phyloP scores from a whole-genome alignment of 208 protist species.

The Acanthamoeba healyi region DNA sequence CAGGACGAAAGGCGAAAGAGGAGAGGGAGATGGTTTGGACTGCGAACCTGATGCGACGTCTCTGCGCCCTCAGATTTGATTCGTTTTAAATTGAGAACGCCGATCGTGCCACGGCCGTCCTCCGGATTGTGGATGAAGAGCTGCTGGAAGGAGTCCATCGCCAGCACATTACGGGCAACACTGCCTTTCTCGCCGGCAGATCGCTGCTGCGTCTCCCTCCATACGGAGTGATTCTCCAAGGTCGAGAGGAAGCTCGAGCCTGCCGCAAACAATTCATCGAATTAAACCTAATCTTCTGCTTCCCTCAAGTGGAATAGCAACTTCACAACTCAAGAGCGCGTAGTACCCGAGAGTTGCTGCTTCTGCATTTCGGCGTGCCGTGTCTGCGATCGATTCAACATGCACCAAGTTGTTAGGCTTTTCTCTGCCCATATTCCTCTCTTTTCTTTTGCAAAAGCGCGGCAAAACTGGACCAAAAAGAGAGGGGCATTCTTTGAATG shows the following conservation, averaged over 20 bases:
- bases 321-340: too few species aligned
- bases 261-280: neutral
- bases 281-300: neutral
- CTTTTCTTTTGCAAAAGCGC: neutral
- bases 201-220: neutral
- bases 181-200: neutral
- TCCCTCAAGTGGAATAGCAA: neutral
- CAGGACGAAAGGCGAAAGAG: neutral
- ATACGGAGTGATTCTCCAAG: slow-evolving; percentile 7
- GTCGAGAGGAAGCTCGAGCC: neutral
- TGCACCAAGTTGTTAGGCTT: too few species aligned
- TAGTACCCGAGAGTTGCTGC: neutral
- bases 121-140: neutral
- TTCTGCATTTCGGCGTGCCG: neutral
- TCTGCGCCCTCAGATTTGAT: neutral
- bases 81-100: slow-evolving; percentile 57
- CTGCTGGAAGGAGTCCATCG: slow-evolving; percentile 36
- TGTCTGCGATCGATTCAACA: neutral
- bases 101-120: neutral
- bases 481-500: neutral
- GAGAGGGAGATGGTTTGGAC: too few species aligned
- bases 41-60: neutral
- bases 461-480: too few species aligned
- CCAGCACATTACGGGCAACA: neutral
- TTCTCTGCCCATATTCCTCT: neutral